Base-by-base conservation (phyloP, 179 eudicot species). In the Pouteria campechiana region DNA sequence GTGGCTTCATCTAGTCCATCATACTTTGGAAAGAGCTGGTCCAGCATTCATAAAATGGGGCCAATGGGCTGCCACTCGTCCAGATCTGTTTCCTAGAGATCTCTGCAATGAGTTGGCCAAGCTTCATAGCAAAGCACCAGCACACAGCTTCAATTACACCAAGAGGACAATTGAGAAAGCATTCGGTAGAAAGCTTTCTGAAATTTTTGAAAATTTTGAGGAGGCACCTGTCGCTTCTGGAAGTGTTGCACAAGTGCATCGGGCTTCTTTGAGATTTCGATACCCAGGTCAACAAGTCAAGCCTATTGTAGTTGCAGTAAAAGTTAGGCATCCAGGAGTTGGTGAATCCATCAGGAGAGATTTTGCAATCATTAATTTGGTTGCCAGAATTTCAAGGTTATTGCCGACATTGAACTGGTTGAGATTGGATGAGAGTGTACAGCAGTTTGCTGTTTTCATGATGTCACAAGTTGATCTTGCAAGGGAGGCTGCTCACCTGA, bases 11-110 rank as follows among this genome's bases (percentile, higher is more conserved):
- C 35, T 75, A 45, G 87, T 90, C 48, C 98, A 58, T 60, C 79
- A 60, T 30, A 81, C 93, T 25, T 74, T 90, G 5, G 98, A 90
- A 58, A 67, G 25, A 64, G 98, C 95, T n/a, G 98, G 98, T 17
- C 98, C 98, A 25, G 98, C 98, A 18, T 86, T 90, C 58, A 90
- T 90, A 48, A 90, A 90, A 56, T 90, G 98, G 98, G 98, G 98
- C 20, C 98, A 90, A 25, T 90, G 98, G 98, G 98, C 98, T 20
- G 95, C 95, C 48, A 81, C 98, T 33, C 70, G 98, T 13, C 98
- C 98, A 4, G 98, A 90, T 72, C 68, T 90, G 20, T 90, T 90
- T 32, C 87, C 95, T 9, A 68, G 57, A 46, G 98, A 90, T 57
- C 60, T 90, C 44, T 90, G 98, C 48, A 17, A 64, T 18, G 84